phyloP scores from a whole-genome alignment of 1,284 basidiomycete species.

The Golubevia sp. region DNA sequence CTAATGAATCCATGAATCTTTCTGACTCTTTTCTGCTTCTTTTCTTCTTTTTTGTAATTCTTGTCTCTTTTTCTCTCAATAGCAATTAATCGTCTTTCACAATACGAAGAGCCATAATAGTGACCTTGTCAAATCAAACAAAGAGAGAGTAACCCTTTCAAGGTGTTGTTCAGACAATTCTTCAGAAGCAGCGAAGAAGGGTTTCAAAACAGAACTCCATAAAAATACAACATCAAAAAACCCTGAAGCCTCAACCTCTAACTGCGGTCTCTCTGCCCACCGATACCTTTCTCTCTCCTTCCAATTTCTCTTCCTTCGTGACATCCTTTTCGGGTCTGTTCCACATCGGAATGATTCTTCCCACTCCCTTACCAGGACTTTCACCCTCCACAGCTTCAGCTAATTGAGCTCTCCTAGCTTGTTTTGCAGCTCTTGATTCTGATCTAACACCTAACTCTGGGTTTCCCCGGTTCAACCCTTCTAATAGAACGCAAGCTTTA shows the following conservation, averaged over 20 bases:
- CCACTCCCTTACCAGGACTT: not conserved
- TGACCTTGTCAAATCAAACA: not conserved
- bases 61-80: slow-evolving; percentile 2
- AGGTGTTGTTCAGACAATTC: not conserved
- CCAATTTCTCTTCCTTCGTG: not conserved
- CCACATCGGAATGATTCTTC: slow-evolving; percentile 1
- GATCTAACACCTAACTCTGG: slow-evolving; percentile 51
- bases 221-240: not conserved
- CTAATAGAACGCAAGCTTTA: slow-evolving; percentile 59
- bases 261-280: not conserved
- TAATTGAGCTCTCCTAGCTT: not conserved
- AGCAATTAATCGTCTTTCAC: not conserved
- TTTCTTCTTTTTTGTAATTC: not conserved
- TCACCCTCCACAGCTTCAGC: not conserved
- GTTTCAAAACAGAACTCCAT: not conserved
- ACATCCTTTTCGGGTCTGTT: not conserved
- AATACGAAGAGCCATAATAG: slow-evolving; percentile 8
- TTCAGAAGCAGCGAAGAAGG: not conserved
- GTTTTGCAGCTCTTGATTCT: slow-evolving; percentile 29
- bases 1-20: not conserved
- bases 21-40: slow-evolving; percentile 1
- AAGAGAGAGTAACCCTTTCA: not conserved
- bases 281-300: not conserved
- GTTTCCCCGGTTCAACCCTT: slow-evolving; percentile 52
- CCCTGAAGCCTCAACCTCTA: no score